phyloP scores from a whole-genome alignment of 1,139 yeast genomes.

The Pneumocystis sp. region DNA sequence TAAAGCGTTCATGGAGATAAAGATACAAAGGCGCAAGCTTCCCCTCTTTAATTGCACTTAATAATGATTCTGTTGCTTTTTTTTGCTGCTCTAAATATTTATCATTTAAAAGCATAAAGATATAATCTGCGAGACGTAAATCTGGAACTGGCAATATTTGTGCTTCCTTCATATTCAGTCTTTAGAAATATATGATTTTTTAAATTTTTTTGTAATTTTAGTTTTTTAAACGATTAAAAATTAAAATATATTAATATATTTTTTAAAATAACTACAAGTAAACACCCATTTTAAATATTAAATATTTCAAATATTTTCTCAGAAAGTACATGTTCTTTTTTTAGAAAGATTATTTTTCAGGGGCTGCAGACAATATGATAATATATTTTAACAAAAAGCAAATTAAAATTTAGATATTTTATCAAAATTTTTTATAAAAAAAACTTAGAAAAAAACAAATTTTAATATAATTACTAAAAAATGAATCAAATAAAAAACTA shows the following conservation, averaged over 20 bases:
- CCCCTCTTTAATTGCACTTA: constrained; percentile 40
- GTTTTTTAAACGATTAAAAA: not conserved
- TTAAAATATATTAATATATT: not conserved
- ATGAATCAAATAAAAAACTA: not conserved
- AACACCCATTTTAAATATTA: not conserved
- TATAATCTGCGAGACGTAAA: constrained; percentile 60
- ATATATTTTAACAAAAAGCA: too few species aligned
- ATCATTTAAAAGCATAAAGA: constrained; percentile 44
- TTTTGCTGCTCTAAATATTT: constrained; percentile 29
- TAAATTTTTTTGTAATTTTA: not conserved
- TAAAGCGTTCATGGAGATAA: constrained; percentile 40
- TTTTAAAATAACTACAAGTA: not conserved
- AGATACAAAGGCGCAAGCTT: constrained; percentile 77
- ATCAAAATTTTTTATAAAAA: too few species aligned
- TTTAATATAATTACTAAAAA: too few species aligned
- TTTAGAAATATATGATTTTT: constrained; percentile 6
- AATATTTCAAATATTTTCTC: not conserved
- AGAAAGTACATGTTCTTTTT: not conserved
- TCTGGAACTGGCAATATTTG: constrained; percentile 36
- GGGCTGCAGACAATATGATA: too few species aligned
- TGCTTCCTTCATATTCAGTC: constrained; percentile 6
- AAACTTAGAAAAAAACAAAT: too few species aligned
- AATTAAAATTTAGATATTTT: too few species aligned
- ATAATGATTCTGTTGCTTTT: constrained; percentile 32
- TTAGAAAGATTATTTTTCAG: too few species aligned